These are phyloP conservation scores for Filobasidium wieringae DNA, from an alignment of 768 basidiomycete genomes.

Conservation along the genomic window DNA sequence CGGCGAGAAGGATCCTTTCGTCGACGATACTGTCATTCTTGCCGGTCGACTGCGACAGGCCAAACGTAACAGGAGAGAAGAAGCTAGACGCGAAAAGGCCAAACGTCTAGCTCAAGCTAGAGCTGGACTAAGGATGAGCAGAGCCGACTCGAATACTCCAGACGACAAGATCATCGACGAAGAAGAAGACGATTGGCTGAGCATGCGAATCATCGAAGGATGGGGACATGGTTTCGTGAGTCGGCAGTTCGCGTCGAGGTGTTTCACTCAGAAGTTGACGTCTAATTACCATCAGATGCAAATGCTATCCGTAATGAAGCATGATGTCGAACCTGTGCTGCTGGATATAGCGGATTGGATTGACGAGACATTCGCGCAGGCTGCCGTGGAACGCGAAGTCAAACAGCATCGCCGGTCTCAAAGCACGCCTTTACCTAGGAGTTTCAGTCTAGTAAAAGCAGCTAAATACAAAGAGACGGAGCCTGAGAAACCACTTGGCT, in stretches of 20 bases:
- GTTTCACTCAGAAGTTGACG: neutral
- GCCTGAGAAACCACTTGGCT: conserved; percentile 22
- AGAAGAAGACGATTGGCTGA: conserved; percentile 87
- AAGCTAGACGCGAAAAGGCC: conserved; percentile 53
- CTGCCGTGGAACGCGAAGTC: conserved; percentile 16
- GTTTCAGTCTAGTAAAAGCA: conserved; percentile 26
- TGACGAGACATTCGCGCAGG: conserved; percentile 53
- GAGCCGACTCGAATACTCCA: conserved; percentile 10
- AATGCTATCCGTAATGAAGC: conserved; percentile 72
- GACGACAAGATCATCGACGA: conserved; percentile 45
- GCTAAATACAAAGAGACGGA: conserved; percentile 23
- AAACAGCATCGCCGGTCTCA: neutral
- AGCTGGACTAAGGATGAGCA: conserved; percentile 54
- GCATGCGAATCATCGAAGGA: conserved; percentile 81
- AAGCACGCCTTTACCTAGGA: neutral
- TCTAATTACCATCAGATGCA: conserved; percentile 46
- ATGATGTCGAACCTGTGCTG: conserved; percentile 64
- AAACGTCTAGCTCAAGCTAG: conserved; percentile 55
- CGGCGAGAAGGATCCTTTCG: conserved; percentile 90
- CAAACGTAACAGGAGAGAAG: conserved; percentile 66
- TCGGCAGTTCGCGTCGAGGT: neutral
- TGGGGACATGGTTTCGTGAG: conserved; percentile 82
- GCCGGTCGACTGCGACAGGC: conserved; percentile 90
- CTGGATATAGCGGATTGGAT: conserved; percentile 87
- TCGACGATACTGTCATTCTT: conserved; percentile 95